Conservation (phyloP, 345 rosid species). For the Ceriops decandra region DNA sequence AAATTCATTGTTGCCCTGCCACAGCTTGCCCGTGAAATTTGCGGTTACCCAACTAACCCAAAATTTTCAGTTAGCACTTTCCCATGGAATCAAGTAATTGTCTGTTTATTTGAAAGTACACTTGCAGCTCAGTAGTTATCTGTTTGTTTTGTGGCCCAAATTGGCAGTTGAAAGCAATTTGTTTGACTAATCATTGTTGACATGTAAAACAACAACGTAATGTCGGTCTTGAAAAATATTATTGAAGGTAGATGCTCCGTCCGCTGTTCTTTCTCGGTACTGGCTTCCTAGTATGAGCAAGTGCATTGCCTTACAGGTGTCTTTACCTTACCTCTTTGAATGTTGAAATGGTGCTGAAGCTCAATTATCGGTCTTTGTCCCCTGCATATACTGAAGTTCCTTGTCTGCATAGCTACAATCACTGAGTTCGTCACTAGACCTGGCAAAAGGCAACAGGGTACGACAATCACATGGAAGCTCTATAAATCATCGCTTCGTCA, state of each 20-base stretch:
- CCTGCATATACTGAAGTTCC: not conserved
- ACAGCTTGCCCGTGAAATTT: not conserved
- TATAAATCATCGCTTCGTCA: not conserved
- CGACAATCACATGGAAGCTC: not conserved
- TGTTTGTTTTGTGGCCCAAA: not conserved
- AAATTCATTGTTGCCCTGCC: not conserved
- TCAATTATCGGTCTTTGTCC: not conserved
- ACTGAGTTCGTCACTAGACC: not conserved
- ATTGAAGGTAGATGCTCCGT: not conserved
- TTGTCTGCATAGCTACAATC: not conserved
- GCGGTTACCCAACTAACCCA: not conserved
- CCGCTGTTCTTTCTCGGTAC: not conserved
- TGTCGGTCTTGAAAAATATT: not conserved
- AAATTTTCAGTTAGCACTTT: too few species aligned
- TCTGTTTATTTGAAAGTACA: too few species aligned
- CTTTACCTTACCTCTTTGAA: not conserved
- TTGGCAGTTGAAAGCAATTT: not conserved
- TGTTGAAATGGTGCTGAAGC: not conserved
- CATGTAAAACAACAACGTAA: not conserved
- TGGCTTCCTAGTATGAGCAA: not conserved
- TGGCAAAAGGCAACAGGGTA: slow-evolving; percentile 3
- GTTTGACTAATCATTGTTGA: not conserved
- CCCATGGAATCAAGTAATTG: too few species aligned
- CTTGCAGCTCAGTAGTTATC: not conserved
- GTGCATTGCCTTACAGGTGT: not conserved